Evolutionary conservation across 192 early-diverging fungal species (phyloP), one percentile per base, ranked within the genome.

Genomic region (Backusella tarrabulga): DNA sequence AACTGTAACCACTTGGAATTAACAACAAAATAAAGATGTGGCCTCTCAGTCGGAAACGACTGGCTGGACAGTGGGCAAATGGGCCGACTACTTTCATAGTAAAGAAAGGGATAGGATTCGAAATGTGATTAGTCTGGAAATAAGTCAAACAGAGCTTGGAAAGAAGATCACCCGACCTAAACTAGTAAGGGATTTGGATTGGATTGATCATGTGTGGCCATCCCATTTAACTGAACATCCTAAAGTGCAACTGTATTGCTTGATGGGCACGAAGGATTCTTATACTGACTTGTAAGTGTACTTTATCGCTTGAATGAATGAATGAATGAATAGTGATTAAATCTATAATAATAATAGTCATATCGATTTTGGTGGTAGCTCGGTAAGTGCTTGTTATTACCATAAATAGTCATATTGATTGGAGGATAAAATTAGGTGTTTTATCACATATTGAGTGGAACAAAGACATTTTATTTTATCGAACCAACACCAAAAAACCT

Each of bases 231-330:
- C 81, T 36, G 92, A 93, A 80, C 96, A 92, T 77, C 97, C 97
- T 9, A 90, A 90, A 67, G 95, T 96, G 0, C 95, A 96, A 78
- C 86, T 96, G 8, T 97, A 98, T 78, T 98, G 97, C 76, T 81
- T 97, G 71, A 97, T 98, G 97, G 92, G 94, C 44, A 93, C 95
- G n/a, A 88, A 92, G 78, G 92, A 96, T 68, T 92, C 94, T 23
- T 97, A 94, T 79, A 96, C 96, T 23, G 96, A 97, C 80, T 97
- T 93, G 87, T 88, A 85, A 80, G 87, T 40, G 11, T 40, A 9
- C 2, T 40, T 40, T 32, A 0, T 32, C 3, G 0, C 32, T 6
- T 40, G 38, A 1, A 7, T 38, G 38, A 40, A 40, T 0, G 38
- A 40, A 40, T 0, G 6, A 11, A 40, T 40, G 38, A 11, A 40